A percentile compares a stretch with the other conserved stretches of the same genome.
These are phyloP conservation scores for Saccharomycopsis selenospora DNA, from an alignment of 805 yeast species.

Conservation along the genomic window DNA sequence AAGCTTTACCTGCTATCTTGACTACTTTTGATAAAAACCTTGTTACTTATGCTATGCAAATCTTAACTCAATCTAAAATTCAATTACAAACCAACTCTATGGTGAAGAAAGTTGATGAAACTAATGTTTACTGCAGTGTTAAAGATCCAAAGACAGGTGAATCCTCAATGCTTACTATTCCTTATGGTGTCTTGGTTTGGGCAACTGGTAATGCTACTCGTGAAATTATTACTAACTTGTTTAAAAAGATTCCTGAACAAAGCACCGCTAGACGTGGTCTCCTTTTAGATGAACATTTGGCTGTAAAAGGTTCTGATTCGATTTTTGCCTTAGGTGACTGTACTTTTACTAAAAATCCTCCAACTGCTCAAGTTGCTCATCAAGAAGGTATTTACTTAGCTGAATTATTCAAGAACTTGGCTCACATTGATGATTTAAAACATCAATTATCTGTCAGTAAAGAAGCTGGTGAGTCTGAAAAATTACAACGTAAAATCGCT, in stretches of 20 bases:
- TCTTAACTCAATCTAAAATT: slow-evolving; percentile 62
- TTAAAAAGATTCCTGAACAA: slow-evolving; percentile 65
- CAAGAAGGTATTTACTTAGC: slow-evolving; percentile 88
- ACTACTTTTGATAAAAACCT: slow-evolving; percentile 62
- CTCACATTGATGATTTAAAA: slow-evolving; percentile 53
- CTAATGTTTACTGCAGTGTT: slow-evolving; percentile 59
- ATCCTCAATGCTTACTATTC: slow-evolving; percentile 50
- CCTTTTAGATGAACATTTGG: slow-evolving; percentile 72
- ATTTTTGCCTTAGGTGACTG: slow-evolving; percentile 93
- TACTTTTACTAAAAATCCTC: slow-evolving; percentile 79
- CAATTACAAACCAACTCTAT: slow-evolving; percentile 75
- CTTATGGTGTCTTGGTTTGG: slow-evolving; percentile 93
- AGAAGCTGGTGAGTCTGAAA: slow-evolving; percentile 40
- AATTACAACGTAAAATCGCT: slow-evolving; percentile 34
- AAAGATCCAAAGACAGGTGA: slow-evolving; percentile 62
- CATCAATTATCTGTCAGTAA: slow-evolving; percentile 32
- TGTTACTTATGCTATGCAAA: slow-evolving; percentile 72
- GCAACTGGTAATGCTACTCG: slow-evolving; percentile 96
- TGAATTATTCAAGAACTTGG: slow-evolving; percentile 54
- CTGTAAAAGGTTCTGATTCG: slow-evolving; percentile 72
- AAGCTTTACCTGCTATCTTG: slow-evolving; percentile 86
- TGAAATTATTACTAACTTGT: slow-evolving; percentile 58
- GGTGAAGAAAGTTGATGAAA: slow-evolving; percentile 77
- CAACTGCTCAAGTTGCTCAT: slow-evolving; percentile 96
- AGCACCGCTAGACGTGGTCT: slow-evolving; percentile 86